Evolutionary conservation across 192 early-diverging fungal genomes (phyloP).

Genomic region (Gamsiella multidivaricata): DNA sequence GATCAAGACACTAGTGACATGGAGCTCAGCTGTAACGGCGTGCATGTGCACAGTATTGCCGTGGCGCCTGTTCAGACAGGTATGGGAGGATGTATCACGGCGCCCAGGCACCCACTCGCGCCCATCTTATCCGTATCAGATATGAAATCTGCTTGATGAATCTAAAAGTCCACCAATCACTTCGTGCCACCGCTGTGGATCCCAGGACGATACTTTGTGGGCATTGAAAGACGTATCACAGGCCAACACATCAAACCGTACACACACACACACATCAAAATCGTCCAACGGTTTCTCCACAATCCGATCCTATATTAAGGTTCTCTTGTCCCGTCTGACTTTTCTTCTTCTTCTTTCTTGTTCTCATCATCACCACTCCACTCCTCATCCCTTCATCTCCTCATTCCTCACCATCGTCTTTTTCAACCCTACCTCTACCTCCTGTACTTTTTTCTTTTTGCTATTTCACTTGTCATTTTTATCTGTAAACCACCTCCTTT

Average conservation of each 20-base stretch:
- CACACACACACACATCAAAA: too few relatives aligned
- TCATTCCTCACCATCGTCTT: background rate
- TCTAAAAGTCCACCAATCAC: conserved; percentile 5
- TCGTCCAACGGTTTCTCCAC: too few relatives aligned
- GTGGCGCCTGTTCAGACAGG: too few relatives aligned
- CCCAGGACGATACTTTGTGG: background rate
- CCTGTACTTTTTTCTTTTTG: background rate
- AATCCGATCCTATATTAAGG: too few relatives aligned
- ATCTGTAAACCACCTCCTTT: background rate
- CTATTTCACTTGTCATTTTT: background rate
- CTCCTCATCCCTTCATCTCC: conserved; percentile 1
- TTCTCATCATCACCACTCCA: background rate
- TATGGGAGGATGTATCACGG: too few relatives aligned
- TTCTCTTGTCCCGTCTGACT: background rate
- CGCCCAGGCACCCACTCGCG: too few relatives aligned
- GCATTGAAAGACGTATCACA: too few relatives aligned
- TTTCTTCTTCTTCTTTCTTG: background rate
- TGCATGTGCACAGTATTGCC: too few relatives aligned
- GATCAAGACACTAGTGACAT: too few relatives aligned
- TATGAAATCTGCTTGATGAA: background rate
- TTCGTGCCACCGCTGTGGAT: conserved; percentile 5
- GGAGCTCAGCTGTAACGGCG: too few relatives aligned
- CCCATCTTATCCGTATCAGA: too few relatives aligned
- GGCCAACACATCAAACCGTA: too few relatives aligned
- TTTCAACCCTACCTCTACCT: background rate